Conservation (phyloP, 106 monocot species). For the Dendrobium catenatum region DNA sequence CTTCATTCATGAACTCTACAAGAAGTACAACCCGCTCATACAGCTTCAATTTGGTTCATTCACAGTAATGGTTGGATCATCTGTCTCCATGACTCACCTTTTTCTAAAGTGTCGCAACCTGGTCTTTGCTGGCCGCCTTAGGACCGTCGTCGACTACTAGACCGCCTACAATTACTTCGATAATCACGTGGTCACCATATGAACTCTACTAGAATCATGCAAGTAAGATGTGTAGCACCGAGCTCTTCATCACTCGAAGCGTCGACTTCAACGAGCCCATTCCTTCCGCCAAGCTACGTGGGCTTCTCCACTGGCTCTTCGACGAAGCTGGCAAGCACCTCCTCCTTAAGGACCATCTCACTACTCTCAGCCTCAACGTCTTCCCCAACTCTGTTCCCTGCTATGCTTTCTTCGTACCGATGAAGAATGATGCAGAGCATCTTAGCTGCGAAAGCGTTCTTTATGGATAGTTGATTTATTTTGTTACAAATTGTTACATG, state of each 20-base stretch:
- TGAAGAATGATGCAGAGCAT: too few relatives aligned
- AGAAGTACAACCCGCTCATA: conserved; percentile 41
- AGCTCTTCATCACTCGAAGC: conserved; percentile 29
- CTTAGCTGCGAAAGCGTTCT: too few relatives aligned
- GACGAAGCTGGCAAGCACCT: background rate
- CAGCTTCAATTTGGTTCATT: conserved; percentile 37
- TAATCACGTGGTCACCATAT: conserved; percentile 31
- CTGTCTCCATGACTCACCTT: conserved; percentile 24
- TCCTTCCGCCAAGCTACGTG: conserved; percentile 28
- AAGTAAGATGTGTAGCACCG: conserved; percentile 30
- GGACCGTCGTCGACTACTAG: conserved; percentile 33
- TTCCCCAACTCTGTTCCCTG: conserved; percentile 2
- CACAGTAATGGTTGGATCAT: conserved; percentile 41
- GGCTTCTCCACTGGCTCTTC: conserved; percentile 27
- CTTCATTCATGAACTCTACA: conserved; percentile 35
- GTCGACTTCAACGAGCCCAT: conserved; percentile 30
- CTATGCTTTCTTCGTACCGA: too few relatives aligned
- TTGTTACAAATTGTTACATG: too few relatives aligned
- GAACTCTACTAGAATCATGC: conserved; percentile 47
- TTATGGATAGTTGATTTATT: too few relatives aligned
- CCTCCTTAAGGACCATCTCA: conserved; percentile 46
- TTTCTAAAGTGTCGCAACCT: conserved; percentile 49
- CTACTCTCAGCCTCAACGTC: conserved; percentile 49
- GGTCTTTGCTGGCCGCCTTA: conserved; percentile 36
- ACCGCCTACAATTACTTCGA: conserved; percentile 30